Percentiles rank a stretch among this genome's conserved stretches.
Evolutionary conservation across 75 land plant genomes (phyloP).

Genomic region (Pinus taeda): DNA sequence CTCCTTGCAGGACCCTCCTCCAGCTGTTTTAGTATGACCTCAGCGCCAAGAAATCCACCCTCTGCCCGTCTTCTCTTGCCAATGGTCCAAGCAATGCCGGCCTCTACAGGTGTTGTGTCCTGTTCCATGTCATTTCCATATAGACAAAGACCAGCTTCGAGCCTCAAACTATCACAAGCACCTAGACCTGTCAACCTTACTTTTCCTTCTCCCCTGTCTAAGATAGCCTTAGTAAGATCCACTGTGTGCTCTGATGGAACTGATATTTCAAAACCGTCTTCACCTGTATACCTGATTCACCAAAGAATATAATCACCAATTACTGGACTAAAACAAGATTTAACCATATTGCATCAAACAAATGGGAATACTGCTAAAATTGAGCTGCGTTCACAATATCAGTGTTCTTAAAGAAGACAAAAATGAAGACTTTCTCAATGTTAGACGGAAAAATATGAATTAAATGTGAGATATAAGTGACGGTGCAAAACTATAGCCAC

Average conservation of each 20-base stretch:
- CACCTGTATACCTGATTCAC: slow-evolving; percentile 84
- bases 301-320: background rate
- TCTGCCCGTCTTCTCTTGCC: slow-evolving; percentile 96
- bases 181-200: slow-evolving; percentile 85
- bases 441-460: background rate
- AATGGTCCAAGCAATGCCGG: slow-evolving; percentile 96
- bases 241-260: slow-evolving; percentile 85
- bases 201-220: slow-evolving; percentile 86
- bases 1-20: slow-evolving; percentile 71
- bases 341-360: background rate
- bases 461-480: background rate
- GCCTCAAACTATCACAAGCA: slow-evolving; percentile 93
- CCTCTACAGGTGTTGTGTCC: slow-evolving; percentile 82
- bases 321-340: background rate
- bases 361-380: background rate
- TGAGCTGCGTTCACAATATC: background rate
- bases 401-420: background rate
- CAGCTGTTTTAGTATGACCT: slow-evolving; percentile 81
- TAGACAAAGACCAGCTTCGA: slow-evolving; percentile 94
- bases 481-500: background rate
- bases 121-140: slow-evolving; percentile 99
- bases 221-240: slow-evolving; percentile 79
- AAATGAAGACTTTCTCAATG: background rate
- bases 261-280: slow-evolving; percentile 98
- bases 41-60: slow-evolving; percentile 88